A percentile compares a stretch with the other conserved stretches of the same genome.
phyloP scores from a whole-genome alignment of 2,329 filamentous ascomycete genomes.

The Stenocarpella maydis region DNA sequence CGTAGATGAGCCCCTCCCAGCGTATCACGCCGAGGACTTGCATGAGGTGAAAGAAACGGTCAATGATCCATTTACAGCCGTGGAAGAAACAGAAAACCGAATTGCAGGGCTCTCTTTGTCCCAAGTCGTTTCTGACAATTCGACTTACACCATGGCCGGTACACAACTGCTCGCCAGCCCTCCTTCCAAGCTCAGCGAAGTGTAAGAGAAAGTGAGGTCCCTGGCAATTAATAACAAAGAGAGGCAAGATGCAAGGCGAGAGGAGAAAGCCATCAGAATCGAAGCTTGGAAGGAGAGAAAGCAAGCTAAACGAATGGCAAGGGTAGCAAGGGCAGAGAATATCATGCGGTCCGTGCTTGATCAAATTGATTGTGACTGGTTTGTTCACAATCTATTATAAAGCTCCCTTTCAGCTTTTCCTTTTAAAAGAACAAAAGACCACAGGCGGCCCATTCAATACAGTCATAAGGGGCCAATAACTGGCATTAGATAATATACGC shows the following conservation, averaged over 20 bases:
- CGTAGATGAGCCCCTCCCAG: not conserved
- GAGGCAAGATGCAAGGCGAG: not conserved
- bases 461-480: too few relatives aligned
- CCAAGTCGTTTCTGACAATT: not conserved
- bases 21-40: not conserved
- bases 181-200: not conserved
- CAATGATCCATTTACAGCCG: rapidly evolving
- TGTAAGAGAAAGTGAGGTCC: not conserved
- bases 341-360: not conserved
- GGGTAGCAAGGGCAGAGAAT: constrained; percentile 3
- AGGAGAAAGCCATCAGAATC: not conserved
- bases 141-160: rapidly evolving
- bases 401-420: too few relatives aligned
- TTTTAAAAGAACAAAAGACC: too few relatives aligned
- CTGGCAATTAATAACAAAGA: not conserved
- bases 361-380: rapidly evolving
- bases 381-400: too few relatives aligned
- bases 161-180: too few relatives aligned
- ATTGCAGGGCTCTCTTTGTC: not conserved
- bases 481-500: too few relatives aligned
- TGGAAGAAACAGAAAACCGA: not conserved
- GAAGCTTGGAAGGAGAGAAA: constrained; percentile 17
- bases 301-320: not conserved
- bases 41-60: too few relatives aligned
- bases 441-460: too few relatives aligned